Base-by-base conservation (phyloP, 208 protist species). In the Novymonas esmeraldas region DNA sequence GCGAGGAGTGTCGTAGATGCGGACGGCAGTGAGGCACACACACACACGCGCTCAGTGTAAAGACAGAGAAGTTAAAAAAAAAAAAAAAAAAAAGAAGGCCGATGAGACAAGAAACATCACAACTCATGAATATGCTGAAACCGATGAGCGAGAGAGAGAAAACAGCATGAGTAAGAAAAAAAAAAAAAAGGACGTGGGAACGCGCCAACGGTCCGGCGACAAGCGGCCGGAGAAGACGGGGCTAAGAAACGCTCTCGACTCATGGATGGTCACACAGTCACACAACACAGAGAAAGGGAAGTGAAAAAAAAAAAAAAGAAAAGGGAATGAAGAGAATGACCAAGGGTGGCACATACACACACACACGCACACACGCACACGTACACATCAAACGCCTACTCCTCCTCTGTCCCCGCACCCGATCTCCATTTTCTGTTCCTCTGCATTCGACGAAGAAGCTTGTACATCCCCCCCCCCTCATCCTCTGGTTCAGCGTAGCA, bases 81-180 rank as follows among this genome's bases (percentile, higher is more conserved):
- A 7, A 18, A n/a, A 0, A 1, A 33, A 31, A 55, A 13, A 48
- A 48, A 20, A 20, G 44, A 48, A 48, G 52, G 6, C 16, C 10
- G 9, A 24, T 54, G 28, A 34, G 11, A 28, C 49, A 54, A 59
- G 34, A 20, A 29, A 26, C 54, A 45, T 5, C 38, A 59, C 54
- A 2, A 60, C 39, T n/a, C 16, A 64, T 45, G n/a, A 29, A 55
- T 56, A 42, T 31, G 55, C 59, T 44, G 6, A 41, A 11, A 41
- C 11, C 6, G 9, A 41, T 6, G 38, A 41, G 38, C 9, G 13
- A 46, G 24, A 28, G 6, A 11, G 38, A 39, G 59, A 59, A 20
- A 26, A 38, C 22, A 41, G 49, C 9, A 28, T 18, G 33, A 26
- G 5, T 16, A 28, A 50, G 26, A 20, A 28, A 14, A 26, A 41